Evolutionary conservation across 768 basidiomycete genomes (phyloP).

Genomic region (Trametes cinnabarina): DNA sequence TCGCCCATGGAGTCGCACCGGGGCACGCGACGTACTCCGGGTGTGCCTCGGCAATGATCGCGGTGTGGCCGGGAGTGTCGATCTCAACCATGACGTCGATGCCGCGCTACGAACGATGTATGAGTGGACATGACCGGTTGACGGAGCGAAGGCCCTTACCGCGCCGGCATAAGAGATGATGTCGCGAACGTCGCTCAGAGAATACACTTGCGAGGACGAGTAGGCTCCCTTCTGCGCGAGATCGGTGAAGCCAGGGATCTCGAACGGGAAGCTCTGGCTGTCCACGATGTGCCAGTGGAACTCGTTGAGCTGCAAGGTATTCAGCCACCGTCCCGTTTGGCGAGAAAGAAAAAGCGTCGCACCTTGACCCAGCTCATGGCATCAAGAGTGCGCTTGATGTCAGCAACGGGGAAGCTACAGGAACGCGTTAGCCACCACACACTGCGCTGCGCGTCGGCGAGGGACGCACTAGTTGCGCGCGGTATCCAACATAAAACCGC

Average conservation of each 20-base stretch:
- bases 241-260: conserved; percentile 37
- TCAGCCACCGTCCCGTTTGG: neutral
- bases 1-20: conserved; percentile 35
- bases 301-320: conserved; percentile 38
- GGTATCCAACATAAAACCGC: conserved; percentile 81
- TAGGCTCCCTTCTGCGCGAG: conserved; percentile 46
- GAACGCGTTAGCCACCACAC: neutral
- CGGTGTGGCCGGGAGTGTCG: conserved; percentile 53
- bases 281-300: conserved; percentile 52
- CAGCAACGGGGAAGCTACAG: conserved; percentile 57
- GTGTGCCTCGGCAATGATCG: conserved; percentile 39
- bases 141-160: conserved; percentile 29
- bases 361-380: conserved; percentile 54
- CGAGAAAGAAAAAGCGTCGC: neutral
- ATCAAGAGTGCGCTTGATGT: conserved; percentile 68
- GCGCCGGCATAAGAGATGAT: conserved; percentile 45
- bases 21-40: conserved; percentile 47
- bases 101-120: conserved; percentile 36
- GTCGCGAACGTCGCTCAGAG: conserved; percentile 35
- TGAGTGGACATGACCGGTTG: neutral
- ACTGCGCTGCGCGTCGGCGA: neutral
- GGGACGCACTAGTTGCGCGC: conserved; percentile 65
- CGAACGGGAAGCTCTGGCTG: conserved; percentile 51
- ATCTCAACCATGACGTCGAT: conserved; percentile 50
- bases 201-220: conserved; percentile 34